Conservation (phyloP, 129 eudicot species). For the Cynara cardunculus region DNA sequence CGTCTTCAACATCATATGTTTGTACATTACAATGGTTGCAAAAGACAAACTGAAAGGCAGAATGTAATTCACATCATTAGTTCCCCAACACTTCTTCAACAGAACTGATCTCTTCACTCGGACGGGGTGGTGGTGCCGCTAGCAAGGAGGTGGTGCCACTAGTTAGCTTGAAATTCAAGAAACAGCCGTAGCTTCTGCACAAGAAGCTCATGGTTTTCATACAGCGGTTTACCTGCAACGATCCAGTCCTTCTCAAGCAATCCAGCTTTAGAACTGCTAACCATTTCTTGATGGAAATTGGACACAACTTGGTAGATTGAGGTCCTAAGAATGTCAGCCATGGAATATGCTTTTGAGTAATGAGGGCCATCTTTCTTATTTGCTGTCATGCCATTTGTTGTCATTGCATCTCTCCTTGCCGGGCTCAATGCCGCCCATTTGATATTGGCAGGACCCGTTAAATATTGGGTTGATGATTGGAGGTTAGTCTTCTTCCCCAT, state of each 20-base stretch:
- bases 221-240: slow-evolving; percentile 42
- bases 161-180: slow-evolving; percentile 65
- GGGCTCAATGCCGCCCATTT: slow-evolving; percentile 76
- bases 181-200: slow-evolving; percentile 62
- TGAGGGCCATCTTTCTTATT: slow-evolving; percentile 56
- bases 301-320: slow-evolving; percentile 76
- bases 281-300: slow-evolving; percentile 69
- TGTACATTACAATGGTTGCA: slow-evolving; percentile 13
- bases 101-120: not conserved
- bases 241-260: slow-evolving; percentile 81
- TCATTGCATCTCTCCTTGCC: slow-evolving; percentile 46
- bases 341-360: slow-evolving; percentile 63
- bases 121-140: not conserved
- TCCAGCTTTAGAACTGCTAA: slow-evolving; percentile 59
- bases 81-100: not conserved
- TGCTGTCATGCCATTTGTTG: slow-evolving; percentile 26
- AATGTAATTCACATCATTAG: not conserved
- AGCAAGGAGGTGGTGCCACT: slow-evolving; percentile 8
- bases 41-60: not conserved
- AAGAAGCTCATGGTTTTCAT: slow-evolving; percentile 71
- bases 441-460: slow-evolving; percentile 60
- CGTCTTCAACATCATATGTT: slow-evolving; percentile 23
- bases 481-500: slow-evolving; percentile 92
- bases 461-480: slow-evolving; percentile 43
- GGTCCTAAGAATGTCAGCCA: slow-evolving; percentile 77